Conservation (phyloP, 306 rosid species). For the Quercus agrifolia region DNA sequence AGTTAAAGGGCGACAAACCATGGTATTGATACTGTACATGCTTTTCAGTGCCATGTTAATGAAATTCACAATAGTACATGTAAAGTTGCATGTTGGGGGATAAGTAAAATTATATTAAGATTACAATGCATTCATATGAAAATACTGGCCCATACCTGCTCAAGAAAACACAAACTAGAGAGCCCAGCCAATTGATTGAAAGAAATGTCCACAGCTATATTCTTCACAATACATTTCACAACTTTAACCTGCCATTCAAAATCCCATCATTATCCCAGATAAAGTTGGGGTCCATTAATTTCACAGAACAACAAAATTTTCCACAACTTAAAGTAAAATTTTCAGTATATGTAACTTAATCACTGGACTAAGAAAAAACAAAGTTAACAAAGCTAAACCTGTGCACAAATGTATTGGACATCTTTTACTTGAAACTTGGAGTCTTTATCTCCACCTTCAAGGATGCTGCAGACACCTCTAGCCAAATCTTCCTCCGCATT, state of each 20-base stretch:
- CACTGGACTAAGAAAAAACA: background rate
- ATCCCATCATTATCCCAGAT: constrained; percentile 16
- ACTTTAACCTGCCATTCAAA: constrained; percentile 55
- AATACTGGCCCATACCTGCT: constrained; percentile 46
- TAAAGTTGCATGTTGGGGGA: background rate
- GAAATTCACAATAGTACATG: too few species aligned
- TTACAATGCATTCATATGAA: background rate
- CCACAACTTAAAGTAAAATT: too few species aligned
- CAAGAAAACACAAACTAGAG: constrained; percentile 53
- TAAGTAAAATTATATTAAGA: constrained; percentile 5
- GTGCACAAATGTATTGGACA: constrained; percentile 42
- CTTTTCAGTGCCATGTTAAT: too few species aligned
- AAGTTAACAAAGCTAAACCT: constrained; percentile 39
- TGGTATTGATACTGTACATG: too few species aligned
- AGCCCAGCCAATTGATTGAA: constrained; percentile 73
- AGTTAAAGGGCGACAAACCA: too few species aligned
- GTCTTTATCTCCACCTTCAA: constrained; percentile 22
- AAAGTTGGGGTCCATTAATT: constrained; percentile 4
- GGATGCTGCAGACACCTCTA: constrained; percentile 31
- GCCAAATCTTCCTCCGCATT: constrained; percentile 46
- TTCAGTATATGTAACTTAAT: background rate
- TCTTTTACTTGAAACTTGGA: constrained; percentile 38
- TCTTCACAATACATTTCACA: constrained; percentile 56
- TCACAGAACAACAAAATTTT: background rate
- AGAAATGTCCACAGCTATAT: constrained; percentile 58